A percentile compares a stretch with the other conserved stretches of the same genome.
phyloP scores from a whole-genome alignment of 1,284 basidiomycete species.

The Boletus mariae region DNA sequence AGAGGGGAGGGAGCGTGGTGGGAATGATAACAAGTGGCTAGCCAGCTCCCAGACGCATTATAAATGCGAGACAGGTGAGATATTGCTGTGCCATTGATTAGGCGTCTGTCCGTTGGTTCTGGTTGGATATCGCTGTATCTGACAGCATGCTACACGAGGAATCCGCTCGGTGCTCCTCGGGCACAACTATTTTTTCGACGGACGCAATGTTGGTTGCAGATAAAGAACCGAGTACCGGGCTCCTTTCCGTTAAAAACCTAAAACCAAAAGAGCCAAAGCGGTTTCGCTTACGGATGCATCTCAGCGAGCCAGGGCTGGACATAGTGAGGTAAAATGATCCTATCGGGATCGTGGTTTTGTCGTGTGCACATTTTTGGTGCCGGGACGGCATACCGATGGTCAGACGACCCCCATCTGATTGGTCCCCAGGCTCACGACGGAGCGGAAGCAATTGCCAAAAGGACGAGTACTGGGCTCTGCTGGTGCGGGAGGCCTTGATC shows the following conservation, averaged over 20 bases:
- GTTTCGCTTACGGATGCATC: constrained; percentile 20
- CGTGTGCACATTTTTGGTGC: constrained; percentile 15
- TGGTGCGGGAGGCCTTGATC: constrained; percentile 2
- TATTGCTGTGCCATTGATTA: constrained; percentile 24
- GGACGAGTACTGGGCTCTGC: constrained; percentile 2
- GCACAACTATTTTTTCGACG: constrained; percentile 25
- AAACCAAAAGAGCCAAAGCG: constrained; percentile 36
- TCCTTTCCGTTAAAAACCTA: constrained; percentile 28
- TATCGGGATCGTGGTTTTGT: constrained; percentile 9
- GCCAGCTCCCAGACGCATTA: constrained; percentile 14
- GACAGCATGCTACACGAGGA: constrained; percentile 26
- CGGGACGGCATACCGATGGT: constrained; percentile 24
- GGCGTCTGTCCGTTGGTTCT: constrained; percentile 22
- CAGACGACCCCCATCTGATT: constrained; percentile 3
- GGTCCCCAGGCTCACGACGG: constrained; percentile 2
- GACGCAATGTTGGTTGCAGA: constrained; percentile 18
- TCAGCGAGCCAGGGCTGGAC: constrained; percentile 19
- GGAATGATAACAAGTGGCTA: constrained; percentile 8
- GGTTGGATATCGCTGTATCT: constrained; percentile 22
- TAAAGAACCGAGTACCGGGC: constrained; percentile 15
- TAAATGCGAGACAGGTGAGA: constrained; percentile 27
- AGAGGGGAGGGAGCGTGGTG: constrained; percentile 7
- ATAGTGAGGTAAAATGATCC: constrained; percentile 21
- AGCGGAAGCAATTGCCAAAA: constrained; percentile 15
- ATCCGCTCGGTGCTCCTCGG: constrained; percentile 32